Base-by-base conservation (phyloP, 768 basidiomycete genomes). In the Melanogaster broomeanus region DNA sequence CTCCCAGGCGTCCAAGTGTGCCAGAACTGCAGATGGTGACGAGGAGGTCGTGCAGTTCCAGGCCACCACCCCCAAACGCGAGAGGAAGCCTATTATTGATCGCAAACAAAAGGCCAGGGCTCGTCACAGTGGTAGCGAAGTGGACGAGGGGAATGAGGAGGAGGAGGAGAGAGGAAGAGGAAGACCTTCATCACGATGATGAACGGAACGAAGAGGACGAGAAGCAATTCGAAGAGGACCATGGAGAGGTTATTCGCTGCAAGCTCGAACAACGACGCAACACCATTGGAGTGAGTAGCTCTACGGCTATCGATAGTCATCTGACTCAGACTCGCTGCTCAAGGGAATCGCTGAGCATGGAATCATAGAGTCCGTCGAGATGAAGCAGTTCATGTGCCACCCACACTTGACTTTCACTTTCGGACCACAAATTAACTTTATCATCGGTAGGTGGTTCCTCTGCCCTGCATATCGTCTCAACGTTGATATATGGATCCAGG, bases 341-440 rank as follows among this genome's bases (percentile, higher is more conserved):
- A 57, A 96, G 93, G 80, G 77, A 13, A 76, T 90, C 41, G 90
- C 94, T 6, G 87, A 95, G 45, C 82, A 87, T 60, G 96, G 95
- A 5, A 86, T 98, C 58, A 90, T 98, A 53, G 88, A 92, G 60
- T 77, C 79, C 30, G 81, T 97, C 38, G 88, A 93, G 63, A 84
- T 93, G 82, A 79, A 84, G 62, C 87, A 98, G 64, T 98, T 98
- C 72, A 96, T 98, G 94, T 97, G 94, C 69, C 95, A 98, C 72
- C 80, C 84, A 66, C 85, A 79, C 69, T 76, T 94, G 40, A 85
- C 79, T 1, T 91, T 97, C 70, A 78, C 80, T 2, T 93, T 98
- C 56, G 93, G 93, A 0, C 87, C 90, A 9, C 92, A 95, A 68
- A 90, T 99, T 64, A 99, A 98, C 72, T 98, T 98, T 64, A 90